Evolutionary conservation across 257 asterid species (phyloP), one percentile per base, ranked within the genome.

Genomic region (Hygrophila difformis): DNA sequence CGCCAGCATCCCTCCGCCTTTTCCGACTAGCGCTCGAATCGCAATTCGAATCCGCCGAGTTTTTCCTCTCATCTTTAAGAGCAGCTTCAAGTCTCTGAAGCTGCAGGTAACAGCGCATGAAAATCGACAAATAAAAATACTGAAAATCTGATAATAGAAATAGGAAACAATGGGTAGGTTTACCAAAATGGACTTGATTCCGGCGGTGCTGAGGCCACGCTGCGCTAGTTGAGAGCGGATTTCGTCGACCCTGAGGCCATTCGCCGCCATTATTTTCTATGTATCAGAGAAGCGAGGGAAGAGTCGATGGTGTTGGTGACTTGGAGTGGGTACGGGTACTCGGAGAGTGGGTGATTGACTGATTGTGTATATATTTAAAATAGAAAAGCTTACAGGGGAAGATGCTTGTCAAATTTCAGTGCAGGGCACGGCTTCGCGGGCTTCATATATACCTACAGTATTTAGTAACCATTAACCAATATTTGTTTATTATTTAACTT

Each of bases 121-220:
- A 14, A 10, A 11, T 15, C 3, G 18, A 19, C 12, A 8, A 12
- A n/a, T 1, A 1, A 37, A 13, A 26, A 26, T 3, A 26, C 31
- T 26, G 8, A 26, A 26, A 26, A 26, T 26, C 31, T 5, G 7
- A 45, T 1, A 33, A 18, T 28, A 2, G 12, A n/a, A n/a, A n/a
- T n/a, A n/a, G n/a, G n/a, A n/a, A n/a, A 37, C 5, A 5, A 55
- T 28, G 19, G 16, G 1, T 4, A 12, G n/a, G 14, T 35, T 29
- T 43, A 86, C 95, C 71, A 88, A 55, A 24, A 68, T 63, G 17
- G 87, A 69, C 63, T 72, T 81, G 63, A 74, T 72, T 51, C 97
- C 97, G 53, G 82, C 36, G 39, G 64, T 73, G 67, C 81, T 72
- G 59, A 88, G 89, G 61, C 89, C 87, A 42, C 95, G 93, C 65